Conservation (phyloP, 805 yeast genomes). For the Candida loeiensis region DNA sequence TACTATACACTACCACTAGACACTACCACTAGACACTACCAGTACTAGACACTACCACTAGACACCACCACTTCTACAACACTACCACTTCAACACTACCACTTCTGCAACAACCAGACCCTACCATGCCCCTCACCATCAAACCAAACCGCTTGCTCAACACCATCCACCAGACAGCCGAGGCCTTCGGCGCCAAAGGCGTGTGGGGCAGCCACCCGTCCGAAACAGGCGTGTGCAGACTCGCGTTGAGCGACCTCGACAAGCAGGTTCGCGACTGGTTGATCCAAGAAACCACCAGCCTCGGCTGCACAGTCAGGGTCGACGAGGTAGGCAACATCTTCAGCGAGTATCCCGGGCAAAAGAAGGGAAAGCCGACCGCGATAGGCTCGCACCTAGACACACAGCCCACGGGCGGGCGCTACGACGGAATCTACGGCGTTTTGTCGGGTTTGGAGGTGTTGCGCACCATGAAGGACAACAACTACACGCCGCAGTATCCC, state of each 20-base stretch:
- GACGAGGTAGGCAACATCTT: slow-evolving; percentile 71
- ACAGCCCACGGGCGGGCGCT: slow-evolving; percentile 76
- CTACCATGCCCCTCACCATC: slow-evolving; percentile 2
- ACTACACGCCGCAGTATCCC: slow-evolving; percentile 59
- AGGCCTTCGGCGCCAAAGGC: slow-evolving; percentile 56
- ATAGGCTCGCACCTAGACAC: slow-evolving; percentile 76
- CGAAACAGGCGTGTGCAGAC: slow-evolving; percentile 66
- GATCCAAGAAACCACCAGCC: slow-evolving; percentile 42
- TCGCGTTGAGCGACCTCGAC: slow-evolving; percentile 61
- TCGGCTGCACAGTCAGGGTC: slow-evolving; percentile 57
- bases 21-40: too few species aligned
- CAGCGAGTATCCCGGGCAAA: slow-evolving; percentile 57
- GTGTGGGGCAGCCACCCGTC: slow-evolving; percentile 55
- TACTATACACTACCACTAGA: too few species aligned
- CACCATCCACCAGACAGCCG: slow-evolving; percentile 61
- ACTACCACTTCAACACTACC: too few species aligned
- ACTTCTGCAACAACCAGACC: neutral
- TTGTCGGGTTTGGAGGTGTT: slow-evolving; percentile 63
- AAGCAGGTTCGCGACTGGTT: slow-evolving; percentile 67
- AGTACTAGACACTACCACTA: too few species aligned
- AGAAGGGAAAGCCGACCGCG: slow-evolving; percentile 50
- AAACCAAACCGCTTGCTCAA: slow-evolving; percentile 42
- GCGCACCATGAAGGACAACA: slow-evolving; percentile 59
- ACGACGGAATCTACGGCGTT: slow-evolving; percentile 72
- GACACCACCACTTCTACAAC: too few species aligned